These are phyloP conservation scores for Leavenworthia alabamica DNA, from an alignment of 345 rosid species.

Conservation along the genomic window DNA sequence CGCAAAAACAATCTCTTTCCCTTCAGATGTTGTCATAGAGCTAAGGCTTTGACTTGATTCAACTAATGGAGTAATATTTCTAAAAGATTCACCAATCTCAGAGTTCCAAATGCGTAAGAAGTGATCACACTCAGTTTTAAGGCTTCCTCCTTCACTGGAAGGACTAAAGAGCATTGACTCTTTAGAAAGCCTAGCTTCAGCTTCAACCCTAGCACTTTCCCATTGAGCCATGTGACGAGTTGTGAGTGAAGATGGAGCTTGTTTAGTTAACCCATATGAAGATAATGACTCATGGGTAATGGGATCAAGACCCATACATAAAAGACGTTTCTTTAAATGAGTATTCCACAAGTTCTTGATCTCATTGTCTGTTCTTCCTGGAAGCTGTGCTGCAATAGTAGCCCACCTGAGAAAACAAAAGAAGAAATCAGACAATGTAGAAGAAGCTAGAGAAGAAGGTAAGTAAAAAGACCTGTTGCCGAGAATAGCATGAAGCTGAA, in stretches of 20 bases:
- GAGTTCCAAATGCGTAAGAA: constrained; percentile 91
- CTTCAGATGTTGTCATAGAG: constrained; percentile 39
- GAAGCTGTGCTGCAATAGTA: constrained; percentile 86
- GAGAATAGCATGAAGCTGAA: constrained; percentile 90
- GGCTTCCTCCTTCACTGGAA: neutral
- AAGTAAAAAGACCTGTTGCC: constrained; percentile 87
- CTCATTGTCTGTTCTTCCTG: constrained; percentile 97
- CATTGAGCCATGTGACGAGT: constrained; percentile 98
- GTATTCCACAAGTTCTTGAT: constrained; percentile 99
- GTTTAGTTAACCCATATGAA: constrained; percentile 34
- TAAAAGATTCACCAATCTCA: constrained; percentile 71
- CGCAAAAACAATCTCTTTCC: constrained; percentile 31
- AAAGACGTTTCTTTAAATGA: constrained; percentile 79
- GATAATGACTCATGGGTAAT: constrained; percentile 69
- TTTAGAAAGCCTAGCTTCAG: constrained; percentile 82
- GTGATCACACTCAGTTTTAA: constrained; percentile 51
- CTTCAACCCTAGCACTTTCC: constrained; percentile 98
- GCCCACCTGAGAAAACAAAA: constrained; percentile 81
- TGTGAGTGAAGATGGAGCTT: constrained; percentile 49
- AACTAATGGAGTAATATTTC: constrained; percentile 34
- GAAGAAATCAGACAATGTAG: constrained; percentile 1
- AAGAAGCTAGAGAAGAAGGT: neutral
- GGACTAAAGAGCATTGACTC: constrained; percentile 50
- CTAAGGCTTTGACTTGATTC: constrained; percentile 28
- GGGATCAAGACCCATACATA: constrained; percentile 82